Conservation (phyloP, 1,284 basidiomycete genomes). For the Pseudozyma pruni region DNA sequence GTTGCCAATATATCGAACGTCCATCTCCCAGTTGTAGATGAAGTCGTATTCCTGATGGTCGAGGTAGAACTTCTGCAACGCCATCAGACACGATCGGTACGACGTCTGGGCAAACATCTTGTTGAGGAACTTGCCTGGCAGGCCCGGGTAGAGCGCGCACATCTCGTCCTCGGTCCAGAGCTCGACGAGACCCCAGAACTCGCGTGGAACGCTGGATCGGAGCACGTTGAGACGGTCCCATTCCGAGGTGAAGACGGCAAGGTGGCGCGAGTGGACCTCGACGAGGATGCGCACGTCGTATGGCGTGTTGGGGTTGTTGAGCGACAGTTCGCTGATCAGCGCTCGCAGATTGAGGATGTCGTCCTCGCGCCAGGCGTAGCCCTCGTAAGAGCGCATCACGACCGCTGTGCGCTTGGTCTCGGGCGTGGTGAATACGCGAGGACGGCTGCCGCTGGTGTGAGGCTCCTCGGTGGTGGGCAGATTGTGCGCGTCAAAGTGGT, state of each 20-base stretch:
- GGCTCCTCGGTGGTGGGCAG: constrained; percentile 40
- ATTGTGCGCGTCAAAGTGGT: constrained; percentile 51
- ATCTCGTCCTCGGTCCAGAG: constrained; percentile 67
- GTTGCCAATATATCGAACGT: constrained; percentile 67
- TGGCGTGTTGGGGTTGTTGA: constrained; percentile 67
- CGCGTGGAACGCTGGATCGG: constrained; percentile 63
- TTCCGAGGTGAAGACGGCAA: constrained; percentile 67
- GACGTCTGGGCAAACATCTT: constrained; percentile 67
- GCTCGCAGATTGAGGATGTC: constrained; percentile 68
- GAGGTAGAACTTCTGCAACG: constrained; percentile 67
- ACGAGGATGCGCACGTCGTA: constrained; percentile 68
- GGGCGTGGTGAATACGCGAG: constrained; percentile 57
- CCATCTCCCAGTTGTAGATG: constrained; percentile 68
- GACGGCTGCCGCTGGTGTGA: constrained; percentile 30
- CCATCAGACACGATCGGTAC: constrained; percentile 67
- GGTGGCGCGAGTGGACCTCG: constrained; percentile 64
- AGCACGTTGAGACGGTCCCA: constrained; percentile 67
- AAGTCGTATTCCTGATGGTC: constrained; percentile 68
- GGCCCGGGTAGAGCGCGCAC: constrained; percentile 66
- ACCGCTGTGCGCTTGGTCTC: constrained; percentile 65
- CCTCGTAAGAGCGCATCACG: constrained; percentile 66
- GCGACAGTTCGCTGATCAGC: constrained; percentile 65
- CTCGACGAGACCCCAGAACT: constrained; percentile 68
- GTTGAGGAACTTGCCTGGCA: constrained; percentile 67
- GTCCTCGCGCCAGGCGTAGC: constrained; percentile 67